Evolutionary conservation across 495 filamentous ascomycete genomes (phyloP).

Genomic region (Penicillium dipodomyicola): DNA sequence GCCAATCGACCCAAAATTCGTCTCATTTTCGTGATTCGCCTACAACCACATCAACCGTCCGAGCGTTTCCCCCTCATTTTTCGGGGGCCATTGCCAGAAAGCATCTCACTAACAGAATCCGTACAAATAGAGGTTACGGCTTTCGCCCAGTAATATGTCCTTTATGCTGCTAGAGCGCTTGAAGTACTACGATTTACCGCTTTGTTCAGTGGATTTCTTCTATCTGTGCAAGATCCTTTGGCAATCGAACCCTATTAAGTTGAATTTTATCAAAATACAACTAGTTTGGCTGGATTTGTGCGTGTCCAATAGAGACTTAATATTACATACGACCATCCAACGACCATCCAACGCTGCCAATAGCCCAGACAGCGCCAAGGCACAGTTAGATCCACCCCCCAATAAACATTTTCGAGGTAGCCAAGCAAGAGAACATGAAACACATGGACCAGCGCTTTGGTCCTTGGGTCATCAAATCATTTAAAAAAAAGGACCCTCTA

Average conservation of each 20-base stretch:
- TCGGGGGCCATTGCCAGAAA: not conserved
- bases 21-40: slow-evolving; percentile 72
- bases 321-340: slow-evolving; percentile 7
- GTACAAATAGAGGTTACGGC: not conserved
- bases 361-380: not conserved
- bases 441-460: not conserved
- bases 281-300: not conserved
- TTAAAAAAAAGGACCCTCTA: not conserved
- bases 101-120: not conserved
- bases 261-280: not conserved
- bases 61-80: not conserved
- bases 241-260: not conserved
- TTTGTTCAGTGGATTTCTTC: not conserved
- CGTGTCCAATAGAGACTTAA: slow-evolving; percentile 1
- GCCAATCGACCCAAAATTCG: slow-evolving; percentile 91
- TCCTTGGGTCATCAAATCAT: slow-evolving; percentile 15
- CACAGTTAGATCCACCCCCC: not conserved
- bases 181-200: not conserved
- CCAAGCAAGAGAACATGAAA: not conserved
- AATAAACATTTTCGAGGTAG: not conserved
- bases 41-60: not conserved
- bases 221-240: not conserved
- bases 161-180: not conserved
- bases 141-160: not conserved
- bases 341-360: not conserved